Conservation (phyloP, 306 rosid species). For the Adenanthera pavonina region DNA sequence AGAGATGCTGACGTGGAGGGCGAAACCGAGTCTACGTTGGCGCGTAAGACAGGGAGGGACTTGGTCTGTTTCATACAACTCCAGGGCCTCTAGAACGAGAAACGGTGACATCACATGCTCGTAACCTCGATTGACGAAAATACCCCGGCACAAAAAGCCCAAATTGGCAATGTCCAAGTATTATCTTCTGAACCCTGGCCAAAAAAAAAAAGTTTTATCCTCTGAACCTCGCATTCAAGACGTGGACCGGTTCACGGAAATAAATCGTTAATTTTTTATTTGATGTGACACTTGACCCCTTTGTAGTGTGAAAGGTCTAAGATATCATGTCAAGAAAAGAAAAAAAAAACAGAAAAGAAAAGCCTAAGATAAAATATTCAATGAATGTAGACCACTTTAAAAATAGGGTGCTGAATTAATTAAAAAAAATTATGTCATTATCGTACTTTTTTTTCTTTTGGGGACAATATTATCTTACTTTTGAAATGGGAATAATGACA, state of each 20-base stretch:
- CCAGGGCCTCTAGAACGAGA: constrained; percentile 23
- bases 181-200: neutral
- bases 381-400: neutral
- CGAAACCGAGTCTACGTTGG: constrained; percentile 47
- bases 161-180: neutral
- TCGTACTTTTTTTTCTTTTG: neutral
- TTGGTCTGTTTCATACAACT: constrained; percentile 28
- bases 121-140: neutral
- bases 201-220: neutral
- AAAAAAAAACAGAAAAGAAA: neutral
- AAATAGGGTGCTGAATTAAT: neutral
- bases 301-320: neutral
- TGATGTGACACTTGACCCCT: neutral
- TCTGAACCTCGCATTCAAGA: neutral
- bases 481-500: neutral
- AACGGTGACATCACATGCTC: neutral
- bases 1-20: constrained; percentile 22
- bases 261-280: neutral
- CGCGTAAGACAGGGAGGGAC: constrained; percentile 41
- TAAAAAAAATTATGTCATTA: neutral
- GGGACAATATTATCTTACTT: neutral
- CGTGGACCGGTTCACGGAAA: neutral
- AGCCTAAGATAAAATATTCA: neutral
- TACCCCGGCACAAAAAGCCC: neutral
- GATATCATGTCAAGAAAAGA: no score